Base-by-base conservation (phyloP, 305 asterid species). In the Solanum hybrid region DNA sequence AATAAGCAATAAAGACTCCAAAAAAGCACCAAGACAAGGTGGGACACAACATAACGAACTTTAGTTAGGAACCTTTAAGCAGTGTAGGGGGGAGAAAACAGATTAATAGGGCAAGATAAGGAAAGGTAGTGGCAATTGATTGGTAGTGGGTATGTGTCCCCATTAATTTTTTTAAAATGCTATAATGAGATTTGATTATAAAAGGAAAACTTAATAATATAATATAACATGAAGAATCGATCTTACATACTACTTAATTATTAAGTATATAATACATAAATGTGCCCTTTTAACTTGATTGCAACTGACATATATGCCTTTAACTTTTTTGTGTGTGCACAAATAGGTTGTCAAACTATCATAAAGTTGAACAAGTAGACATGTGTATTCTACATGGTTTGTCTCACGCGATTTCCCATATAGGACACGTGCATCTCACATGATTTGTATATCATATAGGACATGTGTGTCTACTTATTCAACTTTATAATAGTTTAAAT, bases 41-140 rank as follows among this genome's bases (percentile, higher is more conserved):
- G 88, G 87, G 39, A 81, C 87, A 71, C 87, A 79, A 71, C 29
- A 83, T 77, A 83, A 87, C 89, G 78, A 40, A 85, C 61, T 86
- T 77, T 80, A 67, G 90, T 76, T 74, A 84, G 89, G 28, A 87
- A 28, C 76, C 76, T 64, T 73, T 81, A 86, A 86, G 89, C 39
- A 28, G 39, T 61, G 71, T 46, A 64, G 88, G 88, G 87, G 86
- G 35, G 0, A 37, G 33, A 64, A 77, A 79, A 28, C 9, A 18
- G 64, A 88, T 26, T 84, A 36, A 82, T 86, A 28, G 51, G 88
- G 81, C 51, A 78, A 81, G 87, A 80, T 46, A 33, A 61, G 89
- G 91, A 89, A 36, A 88, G 89, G 79, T 87, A 91, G 37, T 88
- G 90, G 22, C 24, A 90, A 78, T 64, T 81, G 28, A 64, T 13